phyloP scores from a whole-genome alignment of 2,329 filamentous ascomycete species.

The Fusarium sp. region DNA sequence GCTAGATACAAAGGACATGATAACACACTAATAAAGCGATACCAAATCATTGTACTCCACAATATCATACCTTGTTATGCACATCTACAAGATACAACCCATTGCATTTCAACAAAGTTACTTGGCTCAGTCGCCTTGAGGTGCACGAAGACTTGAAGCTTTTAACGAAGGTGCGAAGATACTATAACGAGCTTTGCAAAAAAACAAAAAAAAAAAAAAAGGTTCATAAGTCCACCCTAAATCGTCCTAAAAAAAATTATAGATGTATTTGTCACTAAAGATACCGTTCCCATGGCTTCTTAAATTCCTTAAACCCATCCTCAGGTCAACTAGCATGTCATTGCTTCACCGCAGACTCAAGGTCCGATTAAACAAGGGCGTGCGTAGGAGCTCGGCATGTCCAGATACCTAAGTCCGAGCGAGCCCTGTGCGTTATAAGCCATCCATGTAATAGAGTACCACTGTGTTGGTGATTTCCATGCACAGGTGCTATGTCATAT shows the following conservation, averaged over 20 bases:
- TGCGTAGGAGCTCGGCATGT: neutral
- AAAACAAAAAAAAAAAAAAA: no score
- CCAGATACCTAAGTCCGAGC: slow-evolving; percentile 1
- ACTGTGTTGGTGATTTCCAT: slow-evolving; percentile 14
- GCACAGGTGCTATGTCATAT: slow-evolving; percentile 1
- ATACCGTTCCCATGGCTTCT: no score
- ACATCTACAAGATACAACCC: neutral
- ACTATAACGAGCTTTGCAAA: no score
- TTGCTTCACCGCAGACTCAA: slow-evolving; percentile 3
- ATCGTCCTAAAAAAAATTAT: no score
- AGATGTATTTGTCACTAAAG: no score
- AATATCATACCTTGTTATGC: slow-evolving; percentile 13
- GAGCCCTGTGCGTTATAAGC: neutral
- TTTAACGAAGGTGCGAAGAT: no score
- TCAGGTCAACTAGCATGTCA: neutral
- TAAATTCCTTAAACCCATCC: neutral
- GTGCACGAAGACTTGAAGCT: no score
- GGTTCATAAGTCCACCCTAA: no score
- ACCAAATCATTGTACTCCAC: neutral
- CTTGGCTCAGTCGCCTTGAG: neutral
- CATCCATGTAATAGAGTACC: slow-evolving; percentile 4
- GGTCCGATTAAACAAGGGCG: slow-evolving; percentile 4
- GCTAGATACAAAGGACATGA: neutral
- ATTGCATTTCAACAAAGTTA: slow-evolving; percentile 18
- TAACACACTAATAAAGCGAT: neutral